Percentiles rank a stretch among this genome's conserved stretches.
Conservation (phyloP, 805 yeast genomes). For the Ogataea angusta region DNA sequence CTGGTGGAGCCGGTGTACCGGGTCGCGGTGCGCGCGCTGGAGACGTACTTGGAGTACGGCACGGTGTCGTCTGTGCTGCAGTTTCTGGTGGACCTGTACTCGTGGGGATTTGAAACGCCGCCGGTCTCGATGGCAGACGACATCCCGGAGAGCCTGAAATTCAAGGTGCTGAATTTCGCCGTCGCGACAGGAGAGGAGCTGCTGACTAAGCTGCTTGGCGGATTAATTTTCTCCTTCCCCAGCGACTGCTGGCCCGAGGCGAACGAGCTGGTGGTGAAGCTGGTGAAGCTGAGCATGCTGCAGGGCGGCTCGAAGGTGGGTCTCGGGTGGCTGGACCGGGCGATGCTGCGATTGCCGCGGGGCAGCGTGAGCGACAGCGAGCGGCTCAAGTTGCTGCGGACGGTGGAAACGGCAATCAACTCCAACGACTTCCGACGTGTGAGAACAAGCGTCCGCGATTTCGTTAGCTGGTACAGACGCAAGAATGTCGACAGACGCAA, state of each 20-base stretch:
- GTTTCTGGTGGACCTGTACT: constrained; percentile 72
- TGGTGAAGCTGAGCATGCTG: constrained; percentile 51
- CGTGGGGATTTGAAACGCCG: constrained; percentile 81
- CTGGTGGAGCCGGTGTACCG: constrained; percentile 52
- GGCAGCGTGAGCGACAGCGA: constrained; percentile 67
- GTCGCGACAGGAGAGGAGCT: constrained; percentile 56
- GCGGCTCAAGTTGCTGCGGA: constrained; percentile 54
- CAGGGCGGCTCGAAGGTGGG: constrained; percentile 39
- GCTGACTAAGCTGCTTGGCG: constrained; percentile 51
- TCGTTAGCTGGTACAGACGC: constrained; percentile 78
- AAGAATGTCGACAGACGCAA: constrained; percentile 50
- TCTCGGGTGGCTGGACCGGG: constrained; percentile 58
- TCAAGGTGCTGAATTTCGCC: constrained; percentile 45
- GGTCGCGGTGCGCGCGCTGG: constrained; percentile 53
- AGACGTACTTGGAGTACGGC: constrained; percentile 59
- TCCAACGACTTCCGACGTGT: constrained; percentile 72
- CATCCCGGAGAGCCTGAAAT: constrained; percentile 49
- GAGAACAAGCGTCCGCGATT: constrained; percentile 68
- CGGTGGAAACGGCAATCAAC: constrained; percentile 56
- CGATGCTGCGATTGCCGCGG: constrained; percentile 55
- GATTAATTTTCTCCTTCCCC: constrained; percentile 70
- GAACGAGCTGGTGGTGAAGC: constrained; percentile 65
- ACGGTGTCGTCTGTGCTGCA: constrained; percentile 69
- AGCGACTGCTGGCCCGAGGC: constrained; percentile 69
- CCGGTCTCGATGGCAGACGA: constrained; percentile 69